phyloP scores from a whole-genome alignment of 2,329 filamentous ascomycete genomes.

The Thielaviopsis euricoi region DNA sequence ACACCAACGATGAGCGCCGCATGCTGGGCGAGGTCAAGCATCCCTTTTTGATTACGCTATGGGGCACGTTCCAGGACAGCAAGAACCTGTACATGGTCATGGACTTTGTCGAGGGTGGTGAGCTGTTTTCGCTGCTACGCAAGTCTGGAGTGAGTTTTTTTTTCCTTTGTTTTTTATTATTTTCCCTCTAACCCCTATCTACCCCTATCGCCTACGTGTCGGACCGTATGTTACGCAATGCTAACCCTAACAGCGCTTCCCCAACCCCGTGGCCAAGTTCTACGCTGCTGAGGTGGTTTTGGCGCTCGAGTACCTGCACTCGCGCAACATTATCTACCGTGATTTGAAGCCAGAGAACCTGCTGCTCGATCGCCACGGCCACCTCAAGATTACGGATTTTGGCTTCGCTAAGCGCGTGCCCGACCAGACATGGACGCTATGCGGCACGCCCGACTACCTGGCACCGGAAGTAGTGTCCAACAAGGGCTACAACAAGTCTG shows the following conservation, averaged over 20 bases:
- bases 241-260: constrained; percentile 57
- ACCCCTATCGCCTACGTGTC: not conserved
- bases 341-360: constrained; percentile 94
- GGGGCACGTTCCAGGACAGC: constrained; percentile 94
- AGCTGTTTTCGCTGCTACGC: constrained; percentile 84
- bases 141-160: constrained; percentile 64
- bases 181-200: not conserved
- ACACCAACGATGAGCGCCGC: constrained; percentile 91
- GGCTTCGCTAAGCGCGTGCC: constrained; percentile 96
- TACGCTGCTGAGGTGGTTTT: constrained; percentile 95
- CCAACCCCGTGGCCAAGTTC: constrained; percentile 97
- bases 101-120: constrained; percentile 98
- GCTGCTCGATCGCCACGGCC: constrained; percentile 78
- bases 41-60: constrained; percentile 91
- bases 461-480: constrained; percentile 97
- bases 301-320: constrained; percentile 87
- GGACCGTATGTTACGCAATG: not conserved
- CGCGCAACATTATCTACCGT: constrained; percentile 91
- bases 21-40: constrained; percentile 97
- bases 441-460: constrained; percentile 92
- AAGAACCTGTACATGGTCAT: constrained; percentile 99
- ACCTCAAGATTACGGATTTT: constrained; percentile 96
- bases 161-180: not conserved
- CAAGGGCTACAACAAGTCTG: constrained; percentile 98
- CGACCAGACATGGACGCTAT: constrained; percentile 98